phyloP scores from a whole-genome alignment of 2,329 filamentous ascomycete species.

The Fusarium longipes region DNA sequence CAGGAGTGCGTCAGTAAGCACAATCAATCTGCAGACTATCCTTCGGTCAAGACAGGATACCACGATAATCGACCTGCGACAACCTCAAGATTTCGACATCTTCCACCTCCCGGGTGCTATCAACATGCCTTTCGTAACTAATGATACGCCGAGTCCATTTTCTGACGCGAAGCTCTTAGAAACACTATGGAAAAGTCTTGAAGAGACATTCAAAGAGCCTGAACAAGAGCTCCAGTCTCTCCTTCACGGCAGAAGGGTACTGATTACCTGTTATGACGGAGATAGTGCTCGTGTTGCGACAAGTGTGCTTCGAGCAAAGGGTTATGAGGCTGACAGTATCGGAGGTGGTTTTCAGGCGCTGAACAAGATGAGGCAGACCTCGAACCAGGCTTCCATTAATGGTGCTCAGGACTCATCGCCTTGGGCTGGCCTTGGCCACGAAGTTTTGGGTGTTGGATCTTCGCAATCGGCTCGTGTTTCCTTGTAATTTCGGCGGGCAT shows the following conservation, averaged over 20 bases:
- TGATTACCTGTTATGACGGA: conserved; percentile 65
- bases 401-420: conserved; percentile 2
- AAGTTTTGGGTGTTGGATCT: not conserved
- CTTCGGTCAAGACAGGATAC: conserved; percentile 43
- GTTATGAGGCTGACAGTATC: conserved; percentile 59
- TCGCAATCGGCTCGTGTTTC: conserved; percentile 19
- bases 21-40: conserved; percentile 8
- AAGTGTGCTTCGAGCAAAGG: conserved; percentile 64
- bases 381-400: not conserved
- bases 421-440: conserved; percentile 18
- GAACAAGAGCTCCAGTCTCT: conserved; percentile 32
- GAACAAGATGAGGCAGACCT: conserved; percentile 27
- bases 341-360: conserved; percentile 61
- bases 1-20: not conserved
- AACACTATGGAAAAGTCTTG: conserved; percentile 60
- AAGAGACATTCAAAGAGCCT: conserved; percentile 54
- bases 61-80: conserved; percentile 59
- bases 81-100: conserved; percentile 54
- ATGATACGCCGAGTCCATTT: conserved; percentile 58
- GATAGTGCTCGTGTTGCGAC: conserved; percentile 65
- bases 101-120: conserved; percentile 58
- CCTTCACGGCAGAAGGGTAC: conserved; percentile 51
- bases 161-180: conserved; percentile 56
- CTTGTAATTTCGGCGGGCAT: not conserved
- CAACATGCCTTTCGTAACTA: conserved; percentile 57